phyloP scores from a whole-genome alignment of 805 yeast genomes.

The Hanseniaspora guilliermondii region DNA sequence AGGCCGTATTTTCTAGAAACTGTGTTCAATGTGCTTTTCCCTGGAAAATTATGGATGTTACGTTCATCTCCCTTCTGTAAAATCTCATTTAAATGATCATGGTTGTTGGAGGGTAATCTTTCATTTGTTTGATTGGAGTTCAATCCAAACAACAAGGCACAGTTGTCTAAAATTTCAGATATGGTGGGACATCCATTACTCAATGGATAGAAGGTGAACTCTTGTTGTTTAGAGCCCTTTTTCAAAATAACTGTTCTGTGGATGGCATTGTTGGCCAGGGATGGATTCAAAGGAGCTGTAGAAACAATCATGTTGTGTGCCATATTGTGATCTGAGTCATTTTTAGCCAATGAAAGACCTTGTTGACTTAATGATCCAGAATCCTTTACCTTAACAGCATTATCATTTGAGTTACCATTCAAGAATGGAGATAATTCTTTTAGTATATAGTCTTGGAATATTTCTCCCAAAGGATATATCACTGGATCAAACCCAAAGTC shows the following conservation, averaged over 20 bases:
- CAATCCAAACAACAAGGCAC: conserved; percentile 57
- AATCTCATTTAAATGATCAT: neutral
- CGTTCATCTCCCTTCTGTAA: conserved; percentile 11
- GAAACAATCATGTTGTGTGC: conserved; percentile 19
- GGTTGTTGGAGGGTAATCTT: neutral
- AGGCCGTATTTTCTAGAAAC: conserved; percentile 1
- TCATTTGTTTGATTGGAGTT: conserved; percentile 10
- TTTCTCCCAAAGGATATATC: conserved; percentile 53
- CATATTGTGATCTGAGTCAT: neutral
- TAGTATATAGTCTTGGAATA: conserved; percentile 47
- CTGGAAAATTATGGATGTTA: neutral
- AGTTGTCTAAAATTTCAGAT: conserved; percentile 66
- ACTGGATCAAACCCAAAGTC: conserved; percentile 71
- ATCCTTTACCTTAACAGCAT: too few relatives aligned
- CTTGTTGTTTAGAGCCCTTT: conserved; percentile 43
- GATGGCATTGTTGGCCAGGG: conserved; percentile 27
- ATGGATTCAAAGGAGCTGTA: conserved; percentile 28
- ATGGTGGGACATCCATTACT: conserved; percentile 72
- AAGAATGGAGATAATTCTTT: conserved; percentile 55
- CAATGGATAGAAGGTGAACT: conserved; percentile 51
- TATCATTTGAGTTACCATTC: conserved; percentile 16
- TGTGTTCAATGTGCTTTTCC: neutral
- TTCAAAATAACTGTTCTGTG: conserved; percentile 34
- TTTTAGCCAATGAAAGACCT: neutral
- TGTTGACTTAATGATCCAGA: neutral